Conservation (phyloP, 164 flowering plant species). For the Nymphaea thermarum region DNA sequence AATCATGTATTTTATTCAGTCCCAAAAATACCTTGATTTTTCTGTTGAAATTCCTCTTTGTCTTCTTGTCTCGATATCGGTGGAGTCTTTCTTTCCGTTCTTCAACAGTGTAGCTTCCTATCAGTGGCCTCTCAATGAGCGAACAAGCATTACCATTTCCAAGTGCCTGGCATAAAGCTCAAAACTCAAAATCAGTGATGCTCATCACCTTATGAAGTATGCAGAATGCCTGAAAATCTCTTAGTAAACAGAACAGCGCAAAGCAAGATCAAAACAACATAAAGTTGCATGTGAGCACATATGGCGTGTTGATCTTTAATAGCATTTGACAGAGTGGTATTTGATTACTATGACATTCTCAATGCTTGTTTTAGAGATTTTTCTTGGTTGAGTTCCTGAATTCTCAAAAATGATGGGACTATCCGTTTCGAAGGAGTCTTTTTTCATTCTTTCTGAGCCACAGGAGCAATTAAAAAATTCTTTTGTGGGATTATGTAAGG, state of each 20-base stretch:
- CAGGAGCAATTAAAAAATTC: no score
- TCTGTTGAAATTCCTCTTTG: constrained; percentile 84
- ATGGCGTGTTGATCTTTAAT: no score
- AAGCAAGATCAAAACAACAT: background rate
- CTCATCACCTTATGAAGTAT: constrained; percentile 35
- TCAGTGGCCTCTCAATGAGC: constrained; percentile 25
- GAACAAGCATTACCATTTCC: constrained; percentile 35
- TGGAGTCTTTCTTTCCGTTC: constrained; percentile 82
- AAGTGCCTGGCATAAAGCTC: constrained; percentile 59
- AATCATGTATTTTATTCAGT: no score
- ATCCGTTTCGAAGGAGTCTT: background rate
- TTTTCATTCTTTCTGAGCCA: no score
- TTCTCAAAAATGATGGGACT: no score
- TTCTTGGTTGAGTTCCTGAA: background rate
- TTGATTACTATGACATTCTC: no score
- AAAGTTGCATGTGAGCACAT: no score
- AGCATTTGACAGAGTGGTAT: no score
- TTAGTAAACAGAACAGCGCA: constrained; percentile 12
- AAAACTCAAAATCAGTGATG: constrained; percentile 48
- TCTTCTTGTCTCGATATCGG: constrained; percentile 83
- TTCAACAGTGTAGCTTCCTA: constrained; percentile 38
- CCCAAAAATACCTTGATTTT: constrained; percentile 69
- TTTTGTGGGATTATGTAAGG: no score
- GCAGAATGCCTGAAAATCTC: constrained; percentile 37
- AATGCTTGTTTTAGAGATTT: background rate